Conservation (phyloP, 306 rosid species). For the Quercus dentata region DNA sequence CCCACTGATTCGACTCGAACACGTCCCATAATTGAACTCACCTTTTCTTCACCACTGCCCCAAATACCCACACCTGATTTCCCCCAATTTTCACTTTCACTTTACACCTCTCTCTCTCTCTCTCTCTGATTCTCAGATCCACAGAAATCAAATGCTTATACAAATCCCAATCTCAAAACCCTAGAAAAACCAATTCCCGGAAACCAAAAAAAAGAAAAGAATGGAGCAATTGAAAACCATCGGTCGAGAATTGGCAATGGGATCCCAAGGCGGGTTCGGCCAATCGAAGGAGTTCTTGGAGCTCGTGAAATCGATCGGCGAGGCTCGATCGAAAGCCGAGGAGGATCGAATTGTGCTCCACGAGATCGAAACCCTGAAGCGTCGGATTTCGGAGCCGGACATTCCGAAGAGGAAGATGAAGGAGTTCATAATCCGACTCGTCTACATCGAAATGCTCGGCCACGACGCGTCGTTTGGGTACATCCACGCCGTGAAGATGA, state of each 20-base stretch:
- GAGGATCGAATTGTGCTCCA: slow-evolving; percentile 87
- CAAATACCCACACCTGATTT: no score
- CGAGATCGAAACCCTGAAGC: slow-evolving; percentile 91
- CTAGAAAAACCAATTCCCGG: not conserved
- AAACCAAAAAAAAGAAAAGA: not conserved
- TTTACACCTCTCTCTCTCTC: no score
- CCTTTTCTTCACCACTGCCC: no score
- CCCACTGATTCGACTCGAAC: no score
- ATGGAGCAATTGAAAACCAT: slow-evolving; percentile 93
- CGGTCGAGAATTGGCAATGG: slow-evolving; percentile 97
- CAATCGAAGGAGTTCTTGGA: slow-evolving; percentile 92
- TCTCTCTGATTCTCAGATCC: no score
- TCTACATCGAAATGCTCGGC: slow-evolving; percentile 93
- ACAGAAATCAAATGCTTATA: not conserved
- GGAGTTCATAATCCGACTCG: slow-evolving; percentile 84
- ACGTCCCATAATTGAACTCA: no score
- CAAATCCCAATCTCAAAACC: not conserved
- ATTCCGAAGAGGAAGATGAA: slow-evolving; percentile 95
- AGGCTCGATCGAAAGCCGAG: slow-evolving; percentile 94
- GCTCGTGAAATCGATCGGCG: slow-evolving; percentile 92
- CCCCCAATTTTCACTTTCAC: no score
- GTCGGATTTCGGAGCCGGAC: slow-evolving; percentile 77
- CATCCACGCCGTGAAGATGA: slow-evolving; percentile 98
- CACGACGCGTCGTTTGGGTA: slow-evolving; percentile 90
- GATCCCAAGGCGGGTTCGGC: slow-evolving; percentile 95